A percentile compares a stretch with the other conserved stretches of the same genome.
Conservation (phyloP, 371 early-diverging fungal genomes). For the Syncephalastrum monosporum region DNA sequence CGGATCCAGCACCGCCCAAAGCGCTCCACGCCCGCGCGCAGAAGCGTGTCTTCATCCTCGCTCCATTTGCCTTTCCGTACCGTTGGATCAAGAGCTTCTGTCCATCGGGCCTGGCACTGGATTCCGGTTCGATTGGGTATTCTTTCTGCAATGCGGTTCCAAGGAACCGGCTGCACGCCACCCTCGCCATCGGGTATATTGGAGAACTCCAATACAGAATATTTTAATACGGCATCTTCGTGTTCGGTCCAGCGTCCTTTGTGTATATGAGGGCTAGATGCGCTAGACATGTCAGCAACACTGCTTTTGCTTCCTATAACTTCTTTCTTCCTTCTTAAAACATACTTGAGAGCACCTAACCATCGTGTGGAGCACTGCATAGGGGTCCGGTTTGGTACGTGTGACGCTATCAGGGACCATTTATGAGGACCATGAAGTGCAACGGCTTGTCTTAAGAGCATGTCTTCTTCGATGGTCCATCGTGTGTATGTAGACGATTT, state of each 20-base stretch:
- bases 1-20: slow-evolving; percentile 72
- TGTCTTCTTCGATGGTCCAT: slow-evolving; percentile 53
- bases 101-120: slow-evolving; percentile 77
- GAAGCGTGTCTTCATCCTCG: slow-evolving; percentile 56
- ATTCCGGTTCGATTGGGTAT: slow-evolving; percentile 66
- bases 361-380: slow-evolving; percentile 73
- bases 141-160: slow-evolving; percentile 56
- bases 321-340: background rate
- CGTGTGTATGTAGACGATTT: slow-evolving; percentile 47
- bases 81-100: slow-evolving; percentile 71
- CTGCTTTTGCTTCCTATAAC: background rate
- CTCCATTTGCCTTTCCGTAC: slow-evolving; percentile 73
- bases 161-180: slow-evolving; percentile 54
- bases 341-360: slow-evolving; percentile 61
- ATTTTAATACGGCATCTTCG: slow-evolving; percentile 56
- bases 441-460: slow-evolving; percentile 42
- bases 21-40: slow-evolving; percentile 50
- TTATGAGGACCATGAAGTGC: slow-evolving; percentile 52
- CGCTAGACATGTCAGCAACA: too few species aligned
- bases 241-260: slow-evolving; percentile 71
- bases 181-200: slow-evolving; percentile 48
- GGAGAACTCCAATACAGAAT: slow-evolving; percentile 49
- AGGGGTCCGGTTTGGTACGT: slow-evolving; percentile 63
- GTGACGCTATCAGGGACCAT: slow-evolving; percentile 66
- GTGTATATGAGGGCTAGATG: slow-evolving; percentile 52